phyloP scores from a whole-genome alignment of 192 early-diverging fungal genomes.

The Mortierella alpina region DNA sequence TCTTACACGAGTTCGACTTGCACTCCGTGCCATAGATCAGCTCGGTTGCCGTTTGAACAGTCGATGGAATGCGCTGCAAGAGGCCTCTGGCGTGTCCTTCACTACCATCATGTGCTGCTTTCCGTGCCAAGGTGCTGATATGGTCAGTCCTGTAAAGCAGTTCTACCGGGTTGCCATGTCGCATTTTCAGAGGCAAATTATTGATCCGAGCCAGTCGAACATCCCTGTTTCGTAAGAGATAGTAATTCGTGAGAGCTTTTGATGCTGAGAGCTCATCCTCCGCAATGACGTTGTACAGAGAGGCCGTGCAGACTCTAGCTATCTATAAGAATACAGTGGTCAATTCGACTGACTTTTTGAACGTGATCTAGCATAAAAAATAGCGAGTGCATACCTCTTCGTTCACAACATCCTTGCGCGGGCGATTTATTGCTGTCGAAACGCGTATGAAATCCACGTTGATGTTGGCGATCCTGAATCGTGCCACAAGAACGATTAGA shows the following conservation, averaged over 20 bases:
- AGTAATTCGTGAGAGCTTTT: slow-evolving; percentile 30
- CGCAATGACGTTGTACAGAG: slow-evolving; percentile 24
- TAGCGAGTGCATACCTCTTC: slow-evolving; percentile 5
- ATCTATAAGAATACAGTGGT: slow-evolving; percentile 6
- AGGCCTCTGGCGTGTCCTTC: background rate
- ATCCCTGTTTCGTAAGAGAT: slow-evolving; percentile 27
- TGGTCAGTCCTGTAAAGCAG: slow-evolving; percentile 31
- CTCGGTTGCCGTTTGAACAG: background rate
- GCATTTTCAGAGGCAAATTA: background rate
- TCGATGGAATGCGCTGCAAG: slow-evolving; percentile 11
- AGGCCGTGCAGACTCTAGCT: slow-evolving; percentile 29
- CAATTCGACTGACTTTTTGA: background rate
- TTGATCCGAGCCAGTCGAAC: slow-evolving; percentile 24
- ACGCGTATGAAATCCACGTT: slow-evolving; percentile 39
- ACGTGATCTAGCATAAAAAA: background rate
- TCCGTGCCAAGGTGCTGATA: background rate
- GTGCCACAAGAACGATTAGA: background rate
- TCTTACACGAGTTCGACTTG: background rate
- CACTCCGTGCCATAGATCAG: slow-evolving; percentile 3
- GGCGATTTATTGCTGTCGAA: background rate
- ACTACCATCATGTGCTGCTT: background rate
- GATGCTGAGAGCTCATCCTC: slow-evolving; percentile 18
- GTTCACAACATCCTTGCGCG: slow-evolving; percentile 3
- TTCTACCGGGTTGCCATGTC: background rate
- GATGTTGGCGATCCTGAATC: slow-evolving; percentile 13